Conservation (phyloP, 768 basidiomycete species). For the Lentinula guzmanii region DNA sequence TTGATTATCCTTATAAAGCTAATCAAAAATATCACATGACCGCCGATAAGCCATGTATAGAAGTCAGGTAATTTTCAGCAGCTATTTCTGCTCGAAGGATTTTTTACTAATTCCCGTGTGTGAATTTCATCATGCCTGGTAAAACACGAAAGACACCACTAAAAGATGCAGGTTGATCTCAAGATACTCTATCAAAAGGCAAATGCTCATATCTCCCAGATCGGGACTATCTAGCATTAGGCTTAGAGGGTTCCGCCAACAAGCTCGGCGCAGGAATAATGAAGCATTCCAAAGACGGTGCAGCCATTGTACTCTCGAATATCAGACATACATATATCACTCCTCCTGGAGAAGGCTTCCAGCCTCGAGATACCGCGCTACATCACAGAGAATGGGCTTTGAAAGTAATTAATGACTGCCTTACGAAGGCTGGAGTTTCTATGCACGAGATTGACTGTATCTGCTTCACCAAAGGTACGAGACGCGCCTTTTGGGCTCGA, state of each 20-base stretch:
- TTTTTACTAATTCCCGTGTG: too few relatives aligned
- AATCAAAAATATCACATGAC: too few relatives aligned
- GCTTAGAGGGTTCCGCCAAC: constrained; percentile 97
- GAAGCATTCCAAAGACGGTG: constrained; percentile 69
- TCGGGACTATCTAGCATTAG: constrained; percentile 77
- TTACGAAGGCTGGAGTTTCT: constrained; percentile 59
- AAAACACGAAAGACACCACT: constrained; percentile 13
- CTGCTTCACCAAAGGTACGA: constrained; percentile 90
- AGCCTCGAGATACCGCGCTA: constrained; percentile 90
- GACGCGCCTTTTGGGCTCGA: neutral
- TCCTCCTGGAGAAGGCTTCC: constrained; percentile 95
- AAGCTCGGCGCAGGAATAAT: constrained; percentile 95
- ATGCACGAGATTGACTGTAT: constrained; percentile 88
- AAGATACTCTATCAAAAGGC: neutral
- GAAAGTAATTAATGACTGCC: constrained; percentile 71
- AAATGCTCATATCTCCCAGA: constrained; percentile 21
- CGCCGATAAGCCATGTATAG: too few relatives aligned
- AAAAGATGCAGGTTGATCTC: constrained; percentile 15
- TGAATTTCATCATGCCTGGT: constrained; percentile 13
- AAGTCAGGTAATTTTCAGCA: too few relatives aligned
- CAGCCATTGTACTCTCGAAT: constrained; percentile 79
- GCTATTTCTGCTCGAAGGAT: too few relatives aligned
- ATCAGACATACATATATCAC: constrained; percentile 98
- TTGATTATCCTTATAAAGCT: too few relatives aligned
- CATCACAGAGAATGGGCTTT: constrained; percentile 95